These are phyloP conservation scores for Xylaria castorea DNA, from an alignment of 495 filamentous ascomycete species.

Conservation along the genomic window DNA sequence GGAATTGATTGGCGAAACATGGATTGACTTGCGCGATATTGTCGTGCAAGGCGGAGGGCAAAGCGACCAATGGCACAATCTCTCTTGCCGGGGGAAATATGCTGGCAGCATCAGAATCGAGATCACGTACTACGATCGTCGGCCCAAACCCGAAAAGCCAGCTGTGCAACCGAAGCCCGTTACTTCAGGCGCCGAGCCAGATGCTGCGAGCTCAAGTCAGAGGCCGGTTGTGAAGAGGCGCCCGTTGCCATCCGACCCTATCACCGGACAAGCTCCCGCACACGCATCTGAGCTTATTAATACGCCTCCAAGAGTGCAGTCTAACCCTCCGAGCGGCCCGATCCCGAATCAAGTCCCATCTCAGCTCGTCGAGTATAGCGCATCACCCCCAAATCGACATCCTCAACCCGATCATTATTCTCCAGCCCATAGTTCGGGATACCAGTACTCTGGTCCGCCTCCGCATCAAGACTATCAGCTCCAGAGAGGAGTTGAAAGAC, in stretches of 20 bases:
- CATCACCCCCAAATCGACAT: conserved; percentile 41
- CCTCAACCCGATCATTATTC: conserved; percentile 44
- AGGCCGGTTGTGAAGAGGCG: conserved; percentile 73
- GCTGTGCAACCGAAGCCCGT: conserved; percentile 58
- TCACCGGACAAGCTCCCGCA: conserved; percentile 56
- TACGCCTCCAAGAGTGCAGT: conserved; percentile 49
- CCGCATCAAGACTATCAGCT: conserved; percentile 43
- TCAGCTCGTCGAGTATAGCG: conserved; percentile 53
- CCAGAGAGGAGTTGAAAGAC: conserved; percentile 42
- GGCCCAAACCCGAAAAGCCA: conserved; percentile 74
- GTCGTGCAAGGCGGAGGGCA: conserved; percentile 87
- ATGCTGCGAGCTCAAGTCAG: conserved; percentile 25
- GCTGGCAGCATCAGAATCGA: conserved; percentile 94
- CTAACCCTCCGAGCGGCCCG: conserved; percentile 41
- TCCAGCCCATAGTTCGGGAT: conserved; percentile 35
- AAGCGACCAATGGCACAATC: conserved; percentile 87
- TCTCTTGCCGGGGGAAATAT: conserved; percentile 89
- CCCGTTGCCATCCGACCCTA: conserved; percentile 77
- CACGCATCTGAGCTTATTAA: conserved; percentile 48
- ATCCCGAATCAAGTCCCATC: conserved; percentile 50
- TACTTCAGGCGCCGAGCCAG: conserved; percentile 46
- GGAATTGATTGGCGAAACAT: conserved; percentile 92
- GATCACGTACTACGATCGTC: conserved; percentile 92
- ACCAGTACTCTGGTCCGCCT: conserved; percentile 40
- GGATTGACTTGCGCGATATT: conserved; percentile 81